phyloP scores from a whole-genome alignment of 352 stramenopile species.

The Ophiocytium majus region DNA sequence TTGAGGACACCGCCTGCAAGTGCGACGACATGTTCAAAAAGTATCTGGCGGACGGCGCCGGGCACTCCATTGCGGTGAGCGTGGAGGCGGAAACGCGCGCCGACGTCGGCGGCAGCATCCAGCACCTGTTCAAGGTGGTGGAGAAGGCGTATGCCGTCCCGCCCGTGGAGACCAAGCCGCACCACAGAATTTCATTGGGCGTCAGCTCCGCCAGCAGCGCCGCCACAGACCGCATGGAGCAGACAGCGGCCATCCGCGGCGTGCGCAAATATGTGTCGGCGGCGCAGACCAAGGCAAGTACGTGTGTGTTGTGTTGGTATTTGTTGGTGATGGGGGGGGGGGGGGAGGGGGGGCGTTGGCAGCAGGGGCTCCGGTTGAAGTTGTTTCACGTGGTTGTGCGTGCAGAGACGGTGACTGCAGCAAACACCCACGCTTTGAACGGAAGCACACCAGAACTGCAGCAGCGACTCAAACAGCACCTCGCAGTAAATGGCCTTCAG shows the following conservation, averaged over 20 bases:
- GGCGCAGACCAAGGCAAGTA: background rate
- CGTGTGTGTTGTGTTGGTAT: too few relatives aligned
- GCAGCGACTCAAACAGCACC: too few relatives aligned
- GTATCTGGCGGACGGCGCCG: background rate
- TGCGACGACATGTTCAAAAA: background rate
- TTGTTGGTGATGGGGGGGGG: too few relatives aligned
- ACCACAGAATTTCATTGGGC: background rate
- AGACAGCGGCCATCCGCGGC: background rate
- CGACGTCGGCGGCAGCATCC: background rate
- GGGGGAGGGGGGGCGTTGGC: too few relatives aligned
- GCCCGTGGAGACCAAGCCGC: background rate
- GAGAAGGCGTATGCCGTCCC: background rate
- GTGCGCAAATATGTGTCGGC: background rate
- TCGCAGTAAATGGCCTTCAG: too few relatives aligned
- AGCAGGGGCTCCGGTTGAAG: too few relatives aligned
- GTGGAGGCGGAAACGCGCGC: background rate
- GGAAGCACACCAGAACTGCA: too few relatives aligned
- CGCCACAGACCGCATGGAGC: background rate
- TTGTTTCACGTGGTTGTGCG: too few relatives aligned
- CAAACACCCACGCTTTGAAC: too few relatives aligned
- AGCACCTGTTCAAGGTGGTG: background rate
- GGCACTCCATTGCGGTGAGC: background rate
- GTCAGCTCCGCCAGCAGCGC: background rate
- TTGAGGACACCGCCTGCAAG: background rate
- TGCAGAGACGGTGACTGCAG: too few relatives aligned